These are phyloP conservation scores for Tylopilus intermedius DNA, from an alignment of 768 basidiomycete genomes.

Conservation along the genomic window DNA sequence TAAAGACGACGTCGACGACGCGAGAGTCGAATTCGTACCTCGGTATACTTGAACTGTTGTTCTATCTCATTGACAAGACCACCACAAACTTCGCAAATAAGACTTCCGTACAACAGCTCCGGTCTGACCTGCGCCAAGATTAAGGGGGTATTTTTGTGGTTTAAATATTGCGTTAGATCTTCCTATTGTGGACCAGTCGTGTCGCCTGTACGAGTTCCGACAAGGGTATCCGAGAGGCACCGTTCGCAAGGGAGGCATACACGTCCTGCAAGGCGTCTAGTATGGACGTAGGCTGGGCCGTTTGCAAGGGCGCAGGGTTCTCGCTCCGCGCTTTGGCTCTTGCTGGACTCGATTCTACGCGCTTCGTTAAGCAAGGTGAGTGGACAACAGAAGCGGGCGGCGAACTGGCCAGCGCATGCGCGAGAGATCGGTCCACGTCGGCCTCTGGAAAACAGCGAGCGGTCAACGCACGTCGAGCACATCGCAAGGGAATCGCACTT, in stretches of 20 bases:
- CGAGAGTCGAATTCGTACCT: conserved; percentile 44
- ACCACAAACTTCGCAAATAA: conserved; percentile 85
- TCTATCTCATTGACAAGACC: conserved; percentile 86
- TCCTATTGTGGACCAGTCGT: conserved; percentile 39
- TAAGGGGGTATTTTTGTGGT: too few relatives aligned
- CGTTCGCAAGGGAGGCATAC: conserved; percentile 38
- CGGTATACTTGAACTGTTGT: conserved; percentile 99
- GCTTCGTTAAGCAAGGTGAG: neutral
- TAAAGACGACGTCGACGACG: conserved; percentile 5
- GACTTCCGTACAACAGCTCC: conserved; percentile 89
- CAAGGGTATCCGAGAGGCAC: conserved; percentile 45
- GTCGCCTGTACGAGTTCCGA: conserved; percentile 47
- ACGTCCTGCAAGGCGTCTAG: conserved; percentile 42
- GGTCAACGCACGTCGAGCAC: neutral
- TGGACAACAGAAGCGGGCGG: neutral
- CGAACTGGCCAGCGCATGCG: conserved; percentile 7
- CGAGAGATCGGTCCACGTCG: conserved; percentile 22
- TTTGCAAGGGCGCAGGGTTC: conserved; percentile 24
- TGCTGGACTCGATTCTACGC: neutral
- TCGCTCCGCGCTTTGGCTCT: conserved; percentile 11
- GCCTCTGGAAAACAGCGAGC: conserved; percentile 11
- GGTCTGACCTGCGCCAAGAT: conserved; percentile 90
- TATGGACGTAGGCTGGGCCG: conserved; percentile 38
- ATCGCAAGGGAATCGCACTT: neutral
- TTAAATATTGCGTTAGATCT: too few relatives aligned